Percentiles rank a stretch among this genome's conserved stretches.
Conservation (phyloP, 2,329 filamentous ascomycete species). For the Colletotrichum trifolii region DNA sequence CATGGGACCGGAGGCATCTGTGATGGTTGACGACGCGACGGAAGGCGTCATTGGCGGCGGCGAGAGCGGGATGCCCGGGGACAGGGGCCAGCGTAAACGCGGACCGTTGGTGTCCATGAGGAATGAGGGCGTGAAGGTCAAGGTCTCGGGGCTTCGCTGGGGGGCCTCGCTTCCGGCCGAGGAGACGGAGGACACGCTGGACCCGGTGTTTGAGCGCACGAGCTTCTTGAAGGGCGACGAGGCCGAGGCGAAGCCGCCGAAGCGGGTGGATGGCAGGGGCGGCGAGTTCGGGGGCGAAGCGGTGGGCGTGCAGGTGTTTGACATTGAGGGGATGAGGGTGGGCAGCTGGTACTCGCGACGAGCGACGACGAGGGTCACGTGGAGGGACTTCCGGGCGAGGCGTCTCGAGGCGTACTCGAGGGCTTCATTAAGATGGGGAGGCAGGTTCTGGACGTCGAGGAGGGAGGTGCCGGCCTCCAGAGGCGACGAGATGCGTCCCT, state of each 20-base stretch:
- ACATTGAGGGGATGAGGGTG: conserved; percentile 42
- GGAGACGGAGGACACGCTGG: conserved; percentile 40
- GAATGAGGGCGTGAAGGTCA: conserved; percentile 47
- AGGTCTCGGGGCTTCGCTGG: conserved; percentile 43
- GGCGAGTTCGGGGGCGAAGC: conserved; percentile 42
- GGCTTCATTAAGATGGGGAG: conserved; percentile 62
- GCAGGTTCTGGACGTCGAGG: conserved; percentile 68
- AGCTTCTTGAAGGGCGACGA: conserved; percentile 51
- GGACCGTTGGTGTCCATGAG: conserved; percentile 43
- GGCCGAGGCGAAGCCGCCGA: conserved; percentile 41
- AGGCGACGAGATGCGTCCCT: conserved; percentile 69
- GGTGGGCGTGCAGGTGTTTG: conserved; percentile 43
- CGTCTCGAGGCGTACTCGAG: conserved; percentile 69
- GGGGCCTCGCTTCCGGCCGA: conserved; percentile 37
- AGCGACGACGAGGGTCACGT: conserved; percentile 68
- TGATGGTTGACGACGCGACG: conserved; percentile 54
- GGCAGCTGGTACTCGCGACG: conserved; percentile 67
- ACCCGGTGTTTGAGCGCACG: conserved; percentile 51
- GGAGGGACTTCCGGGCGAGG: conserved; percentile 64
- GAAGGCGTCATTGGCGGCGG: conserved; percentile 60
- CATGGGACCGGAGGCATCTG: conserved; percentile 44
- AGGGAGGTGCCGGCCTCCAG: conserved; percentile 72
- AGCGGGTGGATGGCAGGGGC: conserved; percentile 27
- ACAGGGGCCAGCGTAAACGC: conserved; percentile 45
- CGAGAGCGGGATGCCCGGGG: conserved; percentile 53